Evolutionary conservation across 305 asterid genomes (phyloP).

Genomic region (Rubia occidens): DNA sequence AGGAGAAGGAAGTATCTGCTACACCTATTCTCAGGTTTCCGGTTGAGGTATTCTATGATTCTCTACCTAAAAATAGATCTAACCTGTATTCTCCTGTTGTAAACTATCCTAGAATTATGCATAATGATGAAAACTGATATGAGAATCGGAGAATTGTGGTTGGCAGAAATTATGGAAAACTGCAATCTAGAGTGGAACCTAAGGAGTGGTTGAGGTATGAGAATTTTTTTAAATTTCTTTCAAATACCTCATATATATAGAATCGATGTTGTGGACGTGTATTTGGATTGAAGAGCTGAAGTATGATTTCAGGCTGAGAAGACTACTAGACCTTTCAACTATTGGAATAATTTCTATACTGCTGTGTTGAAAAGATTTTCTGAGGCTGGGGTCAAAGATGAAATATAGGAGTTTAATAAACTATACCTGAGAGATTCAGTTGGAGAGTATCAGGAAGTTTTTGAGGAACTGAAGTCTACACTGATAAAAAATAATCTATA

Average conservation of each 20-base stretch:
- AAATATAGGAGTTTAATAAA: not conserved
- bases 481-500: not conserved
- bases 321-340: not conserved
- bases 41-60: no score
- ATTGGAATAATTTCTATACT: not conserved
- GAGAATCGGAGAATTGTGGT: no score
- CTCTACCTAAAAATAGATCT: no score
- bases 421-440: not conserved
- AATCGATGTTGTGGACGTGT: not conserved
- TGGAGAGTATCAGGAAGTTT: not conserved
- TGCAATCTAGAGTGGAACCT: not conserved
- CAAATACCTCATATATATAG: not conserved
- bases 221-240: not conserved
- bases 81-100: no score
- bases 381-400: not conserved
- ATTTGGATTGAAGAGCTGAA: not conserved
- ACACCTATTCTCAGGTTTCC: no score
- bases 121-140: no score
- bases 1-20: no score
- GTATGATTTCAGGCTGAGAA: no score
- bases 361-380: not conserved
- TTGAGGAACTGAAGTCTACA: not conserved
- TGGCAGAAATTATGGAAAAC: no score
- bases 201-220: not conserved
- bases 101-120: no score